Evolutionary conservation across 73 alveolate species (phyloP), one percentile per base, ranked within the genome.

Genomic region (Symbiodinium pilosum): DNA sequence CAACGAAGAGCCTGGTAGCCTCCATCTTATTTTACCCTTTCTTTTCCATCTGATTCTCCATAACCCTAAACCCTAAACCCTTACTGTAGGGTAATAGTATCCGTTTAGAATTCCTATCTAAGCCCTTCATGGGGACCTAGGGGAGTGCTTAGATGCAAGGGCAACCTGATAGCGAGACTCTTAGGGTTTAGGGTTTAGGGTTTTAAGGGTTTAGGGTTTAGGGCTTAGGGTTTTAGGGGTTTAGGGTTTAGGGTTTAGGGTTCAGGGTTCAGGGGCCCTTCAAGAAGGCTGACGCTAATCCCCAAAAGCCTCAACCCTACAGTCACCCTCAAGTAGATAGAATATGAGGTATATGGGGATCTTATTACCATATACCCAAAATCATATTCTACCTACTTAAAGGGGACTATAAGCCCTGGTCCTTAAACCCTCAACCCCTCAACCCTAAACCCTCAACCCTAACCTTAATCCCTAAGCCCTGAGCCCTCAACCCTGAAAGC

Each of bases 41-140:
- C n/a, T n/a, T n/a, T n/a, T 11, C 64, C 64, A 8, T 11, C 64
- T 47, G 16, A 47, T 47, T 47, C 64, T 32, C 73, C 73, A 3
- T 16, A 56, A 32, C 73, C 73, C 73, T 56, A 56, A 56, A 56
- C 73, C 73, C 73, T 56, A 56, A 56, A 16, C 34, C 73, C 73
- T 56, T 16, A 56, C 73, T 32, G 34, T 56, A 56, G 21, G 21
- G 34, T 32, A 26, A 16, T 16, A 56, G 21, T 5, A 26, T 32
- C 21, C 34, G 73, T 16, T 8, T 8, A 16, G 8, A 56, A 26
- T 20, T 21, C 34, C 40, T 18, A 91, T 99, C 99, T 36, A 99
- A 99, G 92, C 96, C 99, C 93, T 99, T 99, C 51, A 99, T 99
- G 99, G 99, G 99, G 95, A 99, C 99, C 30, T 99, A 99, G 24